These are phyloP conservation scores for Boletus barrowsii DNA, from an alignment of 768 basidiomycete species.

Conservation along the genomic window DNA sequence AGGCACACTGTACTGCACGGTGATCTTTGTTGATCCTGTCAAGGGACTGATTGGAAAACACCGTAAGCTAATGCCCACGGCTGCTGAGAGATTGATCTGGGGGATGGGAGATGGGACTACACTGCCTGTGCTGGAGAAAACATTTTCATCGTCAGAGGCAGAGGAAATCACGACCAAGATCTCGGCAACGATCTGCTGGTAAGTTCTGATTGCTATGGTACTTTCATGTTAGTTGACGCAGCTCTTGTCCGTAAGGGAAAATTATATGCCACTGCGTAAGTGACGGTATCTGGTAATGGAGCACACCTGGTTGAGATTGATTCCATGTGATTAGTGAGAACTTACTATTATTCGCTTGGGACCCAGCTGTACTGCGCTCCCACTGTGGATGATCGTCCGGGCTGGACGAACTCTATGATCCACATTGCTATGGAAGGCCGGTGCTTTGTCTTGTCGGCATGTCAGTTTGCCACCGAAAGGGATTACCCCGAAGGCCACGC, in stretches of 20 bases:
- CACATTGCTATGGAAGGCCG: slow-evolving; percentile 69
- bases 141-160: slow-evolving; percentile 30
- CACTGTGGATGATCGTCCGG: slow-evolving; percentile 57
- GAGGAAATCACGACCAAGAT: slow-evolving; percentile 41
- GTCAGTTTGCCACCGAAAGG: slow-evolving; percentile 53
- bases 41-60: slow-evolving; percentile 58
- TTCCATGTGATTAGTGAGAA: slow-evolving; percentile 45
- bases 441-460: slow-evolving; percentile 65
- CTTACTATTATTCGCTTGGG: slow-evolving; percentile 56
- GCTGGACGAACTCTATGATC: slow-evolving; percentile 56
- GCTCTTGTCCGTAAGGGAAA: slow-evolving; percentile 48
- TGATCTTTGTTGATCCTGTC: slow-evolving; percentile 51
- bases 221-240: background rate
- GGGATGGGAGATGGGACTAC: slow-evolving; percentile 56
- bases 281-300: background rate
- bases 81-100: slow-evolving; percentile 58
- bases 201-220: slow-evolving; percentile 11
- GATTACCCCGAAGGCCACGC: slow-evolving; percentile 51
- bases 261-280: slow-evolving; percentile 64
- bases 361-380: slow-evolving; percentile 64
- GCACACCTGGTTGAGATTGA: slow-evolving; percentile 1
- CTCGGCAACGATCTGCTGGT: slow-evolving; percentile 60
- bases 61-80: slow-evolving; percentile 65
- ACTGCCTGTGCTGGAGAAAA: slow-evolving; percentile 44
- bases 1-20: slow-evolving; percentile 62